Percentiles rank a stretch among this genome's conserved stretches.
phyloP scores from a whole-genome alignment of 495 filamentous ascomycete species.

The Podospora pseudopauciseta region DNA sequence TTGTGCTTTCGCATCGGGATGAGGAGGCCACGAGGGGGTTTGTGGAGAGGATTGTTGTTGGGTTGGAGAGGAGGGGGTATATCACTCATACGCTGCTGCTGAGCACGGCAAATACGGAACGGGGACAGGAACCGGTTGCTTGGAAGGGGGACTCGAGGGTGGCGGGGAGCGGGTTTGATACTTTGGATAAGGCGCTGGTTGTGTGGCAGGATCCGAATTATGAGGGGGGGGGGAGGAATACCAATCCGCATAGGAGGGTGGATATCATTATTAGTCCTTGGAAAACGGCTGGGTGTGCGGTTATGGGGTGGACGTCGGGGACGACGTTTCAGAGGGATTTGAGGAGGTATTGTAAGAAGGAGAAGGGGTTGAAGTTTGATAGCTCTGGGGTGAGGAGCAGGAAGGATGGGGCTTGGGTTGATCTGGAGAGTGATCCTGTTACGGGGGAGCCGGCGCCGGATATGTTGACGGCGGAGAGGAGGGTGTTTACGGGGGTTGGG shows the following conservation, averaged over 20 bases:
- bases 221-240: constrained; percentile 50
- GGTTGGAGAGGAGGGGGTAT: constrained; percentile 62
- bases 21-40: constrained; percentile 61
- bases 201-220: constrained; percentile 80
- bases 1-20: constrained; percentile 78
- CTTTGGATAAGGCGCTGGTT: constrained; percentile 83
- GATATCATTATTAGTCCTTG: constrained; percentile 93
- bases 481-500: constrained; percentile 75
- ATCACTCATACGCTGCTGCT: constrained; percentile 81
- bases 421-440: constrained; percentile 47
- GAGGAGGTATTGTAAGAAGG: constrained; percentile 70
- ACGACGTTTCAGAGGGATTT: constrained; percentile 89
- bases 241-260: constrained; percentile 76
- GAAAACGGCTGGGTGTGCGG: constrained; percentile 81
- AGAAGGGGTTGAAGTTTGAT: constrained; percentile 78
- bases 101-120: constrained; percentile 59
- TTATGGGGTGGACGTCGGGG: constrained; percentile 84
- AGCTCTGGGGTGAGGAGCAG: constrained; percentile 77
- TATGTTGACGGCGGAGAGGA: constrained; percentile 70
- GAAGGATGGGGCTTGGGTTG: constrained; percentile 60
- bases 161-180: constrained; percentile 65
- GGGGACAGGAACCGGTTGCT: constrained; percentile 62
- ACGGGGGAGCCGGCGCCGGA: constrained; percentile 43
- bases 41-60: constrained; percentile 61
- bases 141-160: constrained; percentile 44